These are phyloP conservation scores for Colletotrichum abscissum DNA, from an alignment of 2,329 filamentous ascomycete genomes.

Conservation along the genomic window DNA sequence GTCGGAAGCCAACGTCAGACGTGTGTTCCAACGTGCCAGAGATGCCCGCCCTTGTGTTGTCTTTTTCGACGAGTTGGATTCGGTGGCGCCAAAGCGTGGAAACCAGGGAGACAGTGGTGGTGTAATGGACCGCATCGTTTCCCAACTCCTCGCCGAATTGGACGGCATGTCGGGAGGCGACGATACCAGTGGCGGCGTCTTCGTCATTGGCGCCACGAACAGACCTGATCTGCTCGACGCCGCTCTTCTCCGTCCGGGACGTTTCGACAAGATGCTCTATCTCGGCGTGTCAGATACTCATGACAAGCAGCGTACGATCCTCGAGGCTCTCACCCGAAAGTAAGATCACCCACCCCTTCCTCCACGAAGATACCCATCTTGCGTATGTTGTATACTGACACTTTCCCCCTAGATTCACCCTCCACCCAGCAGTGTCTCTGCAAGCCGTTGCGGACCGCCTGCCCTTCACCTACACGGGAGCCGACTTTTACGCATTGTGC, in stretches of 20 bases:
- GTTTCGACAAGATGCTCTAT: constrained; percentile 99
- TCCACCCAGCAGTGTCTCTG: constrained; percentile 83
- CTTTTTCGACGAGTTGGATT: constrained; percentile 94
- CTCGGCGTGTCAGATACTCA: constrained; percentile 96
- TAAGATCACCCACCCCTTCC: constrained; percentile 57
- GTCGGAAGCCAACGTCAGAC: constrained; percentile 89
- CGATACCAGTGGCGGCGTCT: constrained; percentile 84
- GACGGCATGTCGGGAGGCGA: constrained; percentile 98
- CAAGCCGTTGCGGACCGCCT: constrained; percentile 78
- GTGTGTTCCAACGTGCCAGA: constrained; percentile 87
- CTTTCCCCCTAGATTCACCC: constrained; percentile 74
- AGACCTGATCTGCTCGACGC: constrained; percentile 92
- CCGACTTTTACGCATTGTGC: constrained; percentile 96
- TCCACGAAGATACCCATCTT: background rate
- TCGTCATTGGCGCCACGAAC: constrained; percentile 97
- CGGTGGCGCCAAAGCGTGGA: constrained; percentile 93
- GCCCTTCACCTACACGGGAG: constrained; percentile 96
- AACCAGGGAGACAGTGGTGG: constrained; percentile 98
- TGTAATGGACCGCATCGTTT: constrained; percentile 98
- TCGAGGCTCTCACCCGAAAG: constrained; percentile 96
- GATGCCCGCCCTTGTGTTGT: constrained; percentile 90
- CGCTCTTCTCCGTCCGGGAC: constrained; percentile 86
- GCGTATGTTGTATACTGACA: constrained; percentile 16
- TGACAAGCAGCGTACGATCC: constrained; percentile 92
- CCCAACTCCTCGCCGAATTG: constrained; percentile 91